These are phyloP conservation scores for Pichia sp. DNA, from an alignment of 1,139 yeast genomes.

Conservation along the genomic window DNA sequence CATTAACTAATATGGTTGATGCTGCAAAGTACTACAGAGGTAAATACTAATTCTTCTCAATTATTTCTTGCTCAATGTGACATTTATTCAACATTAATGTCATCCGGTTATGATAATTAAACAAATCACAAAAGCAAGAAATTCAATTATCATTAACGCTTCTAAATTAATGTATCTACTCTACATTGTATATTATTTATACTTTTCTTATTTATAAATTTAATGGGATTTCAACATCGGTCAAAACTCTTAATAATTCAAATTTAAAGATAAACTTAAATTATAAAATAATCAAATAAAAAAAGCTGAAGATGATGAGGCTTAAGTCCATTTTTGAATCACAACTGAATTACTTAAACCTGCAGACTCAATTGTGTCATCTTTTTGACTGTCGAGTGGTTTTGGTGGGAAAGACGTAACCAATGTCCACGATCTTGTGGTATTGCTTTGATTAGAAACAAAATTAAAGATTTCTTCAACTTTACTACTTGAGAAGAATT, in stretches of 20 bases:
- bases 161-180: background rate
- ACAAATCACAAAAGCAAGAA: conserved; percentile 4
- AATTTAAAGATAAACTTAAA: background rate
- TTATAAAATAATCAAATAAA: background rate
- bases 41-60: conserved; percentile 27
- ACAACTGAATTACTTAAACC: conserved; percentile 80
- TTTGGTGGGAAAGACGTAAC: conserved; percentile 82
- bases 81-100: conserved; percentile 68
- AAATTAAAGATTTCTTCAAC: conserved; percentile 65
- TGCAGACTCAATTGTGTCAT: conserved; percentile 59
- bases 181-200: conserved; percentile 13
- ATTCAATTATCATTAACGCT: conserved; percentile 6
- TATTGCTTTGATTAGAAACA: conserved; percentile 42
- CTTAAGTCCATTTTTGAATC: conserved; percentile 66
- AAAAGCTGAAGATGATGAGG: too few species aligned
- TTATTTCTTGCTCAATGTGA: conserved; percentile 24
- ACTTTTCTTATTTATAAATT: conserved; percentile 19
- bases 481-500: conserved; percentile 58
- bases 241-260: conserved; percentile 10
- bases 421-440: conserved; percentile 50
- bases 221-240: conserved; percentile 37
- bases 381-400: conserved; percentile 55
- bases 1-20: conserved; percentile 95
- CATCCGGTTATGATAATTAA: conserved; percentile 27
- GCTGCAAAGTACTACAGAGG: conserved; percentile 97